Percentiles rank a stretch among this genome's conserved stretches.
Conservation (phyloP, 805 yeast genomes). For the Danielia reshetovae region DNA sequence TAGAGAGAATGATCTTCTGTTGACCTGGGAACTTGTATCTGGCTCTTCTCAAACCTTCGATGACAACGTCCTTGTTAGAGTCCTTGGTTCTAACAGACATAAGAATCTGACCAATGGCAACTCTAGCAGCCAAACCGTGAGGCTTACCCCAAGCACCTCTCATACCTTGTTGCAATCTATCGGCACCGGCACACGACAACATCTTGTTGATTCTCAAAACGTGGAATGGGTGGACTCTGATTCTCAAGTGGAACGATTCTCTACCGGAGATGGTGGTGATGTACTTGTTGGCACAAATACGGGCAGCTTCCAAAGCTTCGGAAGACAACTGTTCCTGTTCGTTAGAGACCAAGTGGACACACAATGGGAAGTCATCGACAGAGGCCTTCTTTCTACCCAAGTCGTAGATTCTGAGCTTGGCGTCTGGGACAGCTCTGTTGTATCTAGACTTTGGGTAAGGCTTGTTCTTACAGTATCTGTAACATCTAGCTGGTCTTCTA, state of each 20-base stretch:
- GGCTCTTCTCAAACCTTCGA: slow-evolving; percentile 99
- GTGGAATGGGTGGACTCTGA: slow-evolving; percentile 99
- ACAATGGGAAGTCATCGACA: slow-evolving; percentile 99
- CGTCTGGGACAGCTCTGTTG: slow-evolving; percentile 99
- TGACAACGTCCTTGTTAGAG: slow-evolving; percentile 92
- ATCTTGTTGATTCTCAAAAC: slow-evolving; percentile 99
- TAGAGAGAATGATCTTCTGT: slow-evolving; percentile 97
- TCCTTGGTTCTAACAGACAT: slow-evolving; percentile 98
- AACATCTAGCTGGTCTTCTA: slow-evolving; percentile 99
- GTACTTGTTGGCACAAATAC: slow-evolving; percentile 99
- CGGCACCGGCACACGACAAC: slow-evolving; percentile 99
- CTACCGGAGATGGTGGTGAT: slow-evolving; percentile 97
- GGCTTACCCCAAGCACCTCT: slow-evolving; percentile 99
- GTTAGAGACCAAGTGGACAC: slow-evolving; percentile 99
- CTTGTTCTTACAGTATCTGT: slow-evolving; percentile 99
- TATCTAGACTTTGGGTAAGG: slow-evolving; percentile 99
- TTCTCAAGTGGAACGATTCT: slow-evolving; percentile 99
- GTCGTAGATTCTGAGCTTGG: slow-evolving; percentile 98
- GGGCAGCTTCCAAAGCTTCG: slow-evolving; percentile 99
- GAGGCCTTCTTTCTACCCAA: slow-evolving; percentile 99
- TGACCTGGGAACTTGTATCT: slow-evolving; percentile 99
- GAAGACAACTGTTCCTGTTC: slow-evolving; percentile 99
- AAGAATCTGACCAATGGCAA: slow-evolving; percentile 96
- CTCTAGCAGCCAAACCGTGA: slow-evolving; percentile 99
- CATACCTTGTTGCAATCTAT: slow-evolving; percentile 99